phyloP scores from a whole-genome alignment of 208 protist species.

The Phytomonas sp. region DNA sequence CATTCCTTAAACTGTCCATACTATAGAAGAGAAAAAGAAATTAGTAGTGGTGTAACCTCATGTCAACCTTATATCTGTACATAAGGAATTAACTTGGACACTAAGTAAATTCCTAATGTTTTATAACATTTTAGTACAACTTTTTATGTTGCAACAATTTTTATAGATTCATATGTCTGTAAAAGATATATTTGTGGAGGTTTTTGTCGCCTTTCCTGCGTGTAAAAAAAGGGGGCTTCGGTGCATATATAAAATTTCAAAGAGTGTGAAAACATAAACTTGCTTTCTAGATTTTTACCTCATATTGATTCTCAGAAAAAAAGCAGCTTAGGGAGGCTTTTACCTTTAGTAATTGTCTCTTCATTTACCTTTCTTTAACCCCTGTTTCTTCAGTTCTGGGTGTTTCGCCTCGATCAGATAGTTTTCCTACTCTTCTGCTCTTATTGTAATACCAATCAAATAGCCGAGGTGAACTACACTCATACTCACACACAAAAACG shows the following conservation, averaged over 20 bases:
- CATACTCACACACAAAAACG: neutral
- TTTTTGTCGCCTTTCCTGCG: neutral
- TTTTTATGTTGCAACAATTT: too few species aligned
- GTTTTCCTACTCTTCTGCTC: conserved; percentile 4
- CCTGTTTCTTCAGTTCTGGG: neutral
- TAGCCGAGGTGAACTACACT: neutral
- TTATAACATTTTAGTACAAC: too few species aligned
- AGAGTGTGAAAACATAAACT: neutral
- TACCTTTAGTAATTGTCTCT: conserved; percentile 5
- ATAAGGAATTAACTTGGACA: too few species aligned
- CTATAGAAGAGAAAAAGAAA: too few species aligned
- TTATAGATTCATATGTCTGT: too few species aligned
- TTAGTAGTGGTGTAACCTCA: too few species aligned
- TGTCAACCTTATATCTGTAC: too few species aligned
- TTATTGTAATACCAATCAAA: neutral
- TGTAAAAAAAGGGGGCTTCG: neutral
- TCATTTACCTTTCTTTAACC: conserved; percentile 1
- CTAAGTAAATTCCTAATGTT: too few species aligned
- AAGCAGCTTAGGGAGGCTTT: neutral
- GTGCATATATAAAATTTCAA: neutral
- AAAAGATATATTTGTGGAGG: too few species aligned
- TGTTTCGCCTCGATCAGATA: conserved; percentile 8
- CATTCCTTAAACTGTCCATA: too few species aligned
- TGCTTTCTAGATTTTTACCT: too few species aligned
- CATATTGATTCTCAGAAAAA: conserved; percentile 2